Base-by-base conservation (phyloP, 495 filamentous ascomycete species). In the Aspergillus kassunensis region DNA sequence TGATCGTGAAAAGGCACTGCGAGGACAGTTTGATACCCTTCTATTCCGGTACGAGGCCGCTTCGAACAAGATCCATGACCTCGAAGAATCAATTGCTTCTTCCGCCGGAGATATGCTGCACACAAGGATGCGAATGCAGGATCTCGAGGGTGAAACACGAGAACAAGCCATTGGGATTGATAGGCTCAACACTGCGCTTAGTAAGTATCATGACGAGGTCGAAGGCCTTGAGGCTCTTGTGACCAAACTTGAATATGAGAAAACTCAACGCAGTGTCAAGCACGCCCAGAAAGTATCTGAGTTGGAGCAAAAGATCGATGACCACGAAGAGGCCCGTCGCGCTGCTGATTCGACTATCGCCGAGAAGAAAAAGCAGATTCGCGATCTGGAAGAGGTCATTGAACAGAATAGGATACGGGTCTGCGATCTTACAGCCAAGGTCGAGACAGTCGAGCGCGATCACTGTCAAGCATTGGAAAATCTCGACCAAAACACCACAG, bases 121-220 rank as follows among this genome's bases (percentile, higher is more conserved):
- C 41, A 70, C 71, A 4, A 70, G 74, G 31, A 73, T 66, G 42
- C 61, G 67, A 11, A 64, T 75, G 59, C 68, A 71, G 39, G 73
- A 78, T 5, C 68, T 83, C 12, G 76, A 81, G 25, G 64, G 59
- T 4, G 71, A 81, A 44, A 72, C 80, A 42, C 63, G 73, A 2
- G 84, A 86, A 31, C 76, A 86, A 20, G 75, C 80, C 13, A 55
- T 77, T 10, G 76, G 77, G 23, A 75, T 87, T 47, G 76, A 81
- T 47, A 75, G 81, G 24, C 72, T 91, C 20, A 80, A 79, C 54
- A 59, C 68, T 21, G 85, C 87, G 0, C 74, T 89, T 0, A 72
- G 80, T 15, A 74, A 74, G 11, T 91, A 91, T 58, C 72, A 77
- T 8, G 65, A 74, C 7, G 90, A 95, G 48, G 73, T 89, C 3